These are phyloP conservation scores for Remersonia thermophila DNA, from an alignment of 2,329 filamentous ascomycete genomes.

Conservation along the genomic window DNA sequence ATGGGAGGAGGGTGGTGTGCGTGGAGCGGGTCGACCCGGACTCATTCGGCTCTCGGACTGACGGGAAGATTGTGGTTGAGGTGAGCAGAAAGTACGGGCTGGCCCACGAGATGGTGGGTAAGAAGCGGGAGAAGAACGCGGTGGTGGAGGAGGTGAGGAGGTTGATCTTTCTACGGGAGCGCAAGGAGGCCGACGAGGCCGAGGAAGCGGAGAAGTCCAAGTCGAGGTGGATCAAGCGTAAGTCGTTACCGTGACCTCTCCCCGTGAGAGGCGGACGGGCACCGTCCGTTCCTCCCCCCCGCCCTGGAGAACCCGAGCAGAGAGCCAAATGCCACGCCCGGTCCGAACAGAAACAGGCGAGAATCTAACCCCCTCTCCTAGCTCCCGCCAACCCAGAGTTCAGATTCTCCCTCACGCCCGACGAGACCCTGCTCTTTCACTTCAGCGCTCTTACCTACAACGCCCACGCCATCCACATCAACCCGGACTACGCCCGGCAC, in stretches of 20 bases:
- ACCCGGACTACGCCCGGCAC: slow-evolving; percentile 54
- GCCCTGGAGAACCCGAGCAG: no score
- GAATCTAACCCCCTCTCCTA: slow-evolving; percentile 9
- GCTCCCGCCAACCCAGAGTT: slow-evolving; percentile 26
- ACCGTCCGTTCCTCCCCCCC: no score
- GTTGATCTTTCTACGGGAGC: slow-evolving; percentile 40
- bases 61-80: slow-evolving; percentile 39
- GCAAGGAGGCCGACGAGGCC: slow-evolving; percentile 12
- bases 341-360: no score
- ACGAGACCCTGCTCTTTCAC: slow-evolving; percentile 64
- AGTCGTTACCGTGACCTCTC: background rate
- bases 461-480: slow-evolving; percentile 80
- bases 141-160: slow-evolving; percentile 36
- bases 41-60: no score
- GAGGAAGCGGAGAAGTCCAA: slow-evolving; percentile 2
- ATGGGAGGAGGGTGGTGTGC: slow-evolving; percentile 30
- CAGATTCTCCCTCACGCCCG: slow-evolving; percentile 48
- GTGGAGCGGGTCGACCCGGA: slow-evolving; percentile 25
- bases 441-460: slow-evolving; percentile 90
- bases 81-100: slow-evolving; percentile 32
- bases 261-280: no score
- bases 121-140: slow-evolving; percentile 3
- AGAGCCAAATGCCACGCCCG: no score
- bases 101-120: background rate
- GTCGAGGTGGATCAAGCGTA: slow-evolving; percentile 14